These are phyloP conservation scores for Dactylellina drechsleri DNA, from an alignment of 2,329 filamentous ascomycete genomes.

Conservation along the genomic window DNA sequence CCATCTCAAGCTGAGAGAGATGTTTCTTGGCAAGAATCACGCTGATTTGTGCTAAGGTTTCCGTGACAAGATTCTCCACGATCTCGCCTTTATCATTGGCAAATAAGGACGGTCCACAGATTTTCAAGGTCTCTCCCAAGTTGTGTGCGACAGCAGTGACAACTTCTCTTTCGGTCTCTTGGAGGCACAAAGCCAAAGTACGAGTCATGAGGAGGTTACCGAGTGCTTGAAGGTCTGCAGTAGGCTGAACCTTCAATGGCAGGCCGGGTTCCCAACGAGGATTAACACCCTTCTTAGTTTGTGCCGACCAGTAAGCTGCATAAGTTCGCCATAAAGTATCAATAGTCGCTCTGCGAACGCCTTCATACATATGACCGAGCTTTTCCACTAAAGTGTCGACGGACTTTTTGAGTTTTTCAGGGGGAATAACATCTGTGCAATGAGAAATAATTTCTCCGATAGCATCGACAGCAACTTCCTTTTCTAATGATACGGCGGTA, in stretches of 20 bases:
- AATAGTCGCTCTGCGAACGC: conserved; percentile 89
- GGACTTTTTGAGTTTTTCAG: conserved; percentile 88
- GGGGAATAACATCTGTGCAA: conserved; percentile 77
- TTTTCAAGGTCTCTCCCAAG: conserved; percentile 86
- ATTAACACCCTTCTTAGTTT: conserved; percentile 75
- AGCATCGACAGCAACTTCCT: conserved; percentile 96
- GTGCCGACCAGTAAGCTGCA: conserved; percentile 87
- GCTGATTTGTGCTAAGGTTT: conserved; percentile 78
- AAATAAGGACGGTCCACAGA: conserved; percentile 86
- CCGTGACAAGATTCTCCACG: conserved; percentile 68
- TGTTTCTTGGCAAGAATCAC: conserved; percentile 89
- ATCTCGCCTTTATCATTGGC: conserved; percentile 69
- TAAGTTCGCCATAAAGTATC: conserved; percentile 94
- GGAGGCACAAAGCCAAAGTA: conserved; percentile 84
- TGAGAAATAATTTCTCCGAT: conserved; percentile 91
- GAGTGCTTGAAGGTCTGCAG: conserved; percentile 81
- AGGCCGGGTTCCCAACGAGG: conserved; percentile 88
- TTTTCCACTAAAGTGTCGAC: conserved; percentile 83
- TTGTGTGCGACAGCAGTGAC: conserved; percentile 97
- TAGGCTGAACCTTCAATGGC: conserved; percentile 81
- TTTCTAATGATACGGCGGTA: conserved; percentile 90
- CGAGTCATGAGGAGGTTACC: conserved; percentile 85
- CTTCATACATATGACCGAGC: conserved; percentile 89
- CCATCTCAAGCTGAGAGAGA: conserved; percentile 87
- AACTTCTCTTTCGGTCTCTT: conserved; percentile 93